phyloP scores from a whole-genome alignment of 495 filamentous ascomycete species.

The Daldinia childiae region DNA sequence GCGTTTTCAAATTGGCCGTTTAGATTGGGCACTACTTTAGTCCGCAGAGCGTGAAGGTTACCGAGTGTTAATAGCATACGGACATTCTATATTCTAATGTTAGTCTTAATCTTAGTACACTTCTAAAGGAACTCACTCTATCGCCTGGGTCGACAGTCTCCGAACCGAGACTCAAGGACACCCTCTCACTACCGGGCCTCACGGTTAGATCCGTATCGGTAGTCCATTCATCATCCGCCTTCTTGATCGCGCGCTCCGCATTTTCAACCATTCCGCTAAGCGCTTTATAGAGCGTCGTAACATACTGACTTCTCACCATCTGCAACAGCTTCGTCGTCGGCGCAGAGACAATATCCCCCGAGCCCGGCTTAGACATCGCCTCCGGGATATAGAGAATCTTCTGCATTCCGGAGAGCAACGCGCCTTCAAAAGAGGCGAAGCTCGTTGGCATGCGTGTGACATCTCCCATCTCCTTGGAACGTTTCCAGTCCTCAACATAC shows the following conservation, averaged over 20 bases:
- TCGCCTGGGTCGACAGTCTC: constrained; percentile 72
- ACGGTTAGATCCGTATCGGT: constrained; percentile 56
- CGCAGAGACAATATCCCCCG: constrained; percentile 78
- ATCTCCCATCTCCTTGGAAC: constrained; percentile 78
- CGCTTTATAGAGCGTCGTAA: constrained; percentile 89
- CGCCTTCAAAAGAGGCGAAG: constrained; percentile 81
- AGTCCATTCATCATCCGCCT: constrained; percentile 66
- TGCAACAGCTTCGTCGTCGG: constrained; percentile 85
- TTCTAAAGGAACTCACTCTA: constrained; percentile 63
- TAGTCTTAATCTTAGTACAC: constrained; percentile 17
- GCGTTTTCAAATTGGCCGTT: constrained; percentile 86
- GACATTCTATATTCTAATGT: constrained; percentile 69
- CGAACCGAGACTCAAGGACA: constrained; percentile 49
- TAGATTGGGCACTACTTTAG: constrained; percentile 80
- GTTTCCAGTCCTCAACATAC: constrained; percentile 90
- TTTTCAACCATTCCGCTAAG: constrained; percentile 96
- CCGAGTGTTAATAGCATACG: constrained; percentile 92
- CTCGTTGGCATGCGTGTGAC: constrained; percentile 88
- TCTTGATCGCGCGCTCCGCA: constrained; percentile 75
- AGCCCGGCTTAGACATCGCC: constrained; percentile 71
- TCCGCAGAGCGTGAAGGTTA: constrained; percentile 82
- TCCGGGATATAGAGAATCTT: constrained; percentile 93
- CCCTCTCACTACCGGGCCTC: constrained; percentile 30
- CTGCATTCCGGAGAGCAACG: constrained; percentile 83
- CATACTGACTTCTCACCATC: constrained; percentile 86